Evolutionary conservation across 2,329 filamentous ascomycete genomes (phyloP).

Genomic region (Aspergillus felis): DNA sequence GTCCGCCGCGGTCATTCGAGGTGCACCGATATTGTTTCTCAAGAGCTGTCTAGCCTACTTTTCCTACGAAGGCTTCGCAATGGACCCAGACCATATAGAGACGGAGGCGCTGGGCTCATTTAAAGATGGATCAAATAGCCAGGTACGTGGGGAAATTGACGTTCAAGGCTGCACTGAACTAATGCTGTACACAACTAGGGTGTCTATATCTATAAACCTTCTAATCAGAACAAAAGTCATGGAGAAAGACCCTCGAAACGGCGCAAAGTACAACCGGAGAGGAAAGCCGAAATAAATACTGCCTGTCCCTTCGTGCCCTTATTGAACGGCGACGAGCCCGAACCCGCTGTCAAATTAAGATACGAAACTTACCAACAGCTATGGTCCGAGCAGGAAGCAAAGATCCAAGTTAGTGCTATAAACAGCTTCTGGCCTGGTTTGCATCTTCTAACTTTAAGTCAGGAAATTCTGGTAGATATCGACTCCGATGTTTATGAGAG

Average conservation of each 20-base stretch:
- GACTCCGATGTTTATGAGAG: slow-evolving; percentile 38
- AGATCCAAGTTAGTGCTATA: slow-evolving; percentile 32
- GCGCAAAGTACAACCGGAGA: slow-evolving; percentile 49
- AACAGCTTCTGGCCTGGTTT: not conserved
- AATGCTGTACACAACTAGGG: slow-evolving; percentile 41
- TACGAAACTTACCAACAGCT: slow-evolving; percentile 35
- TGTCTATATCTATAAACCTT: slow-evolving; percentile 60
- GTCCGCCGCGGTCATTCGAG: slow-evolving; percentile 10
- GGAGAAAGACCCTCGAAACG: slow-evolving; percentile 53
- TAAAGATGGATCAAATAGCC: slow-evolving; percentile 27
- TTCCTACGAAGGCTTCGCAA: slow-evolving; percentile 9
- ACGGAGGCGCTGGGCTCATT: slow-evolving; percentile 20
- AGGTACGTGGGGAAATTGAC: slow-evolving; percentile 17
- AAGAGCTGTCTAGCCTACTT: not conserved
- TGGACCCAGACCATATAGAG: slow-evolving; percentile 15
- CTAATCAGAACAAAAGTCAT: slow-evolving; percentile 34
- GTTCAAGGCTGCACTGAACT: not conserved
- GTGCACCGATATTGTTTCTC: not conserved
- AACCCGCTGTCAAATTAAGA: slow-evolving; percentile 30
- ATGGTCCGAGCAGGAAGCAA: slow-evolving; percentile 37
- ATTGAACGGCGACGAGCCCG: slow-evolving; percentile 36
- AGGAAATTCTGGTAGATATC: slow-evolving; percentile 36
- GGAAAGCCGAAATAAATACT: slow-evolving; percentile 7
- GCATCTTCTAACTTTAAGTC: slow-evolving; percentile 8
- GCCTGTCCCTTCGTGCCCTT: slow-evolving; percentile 35